Base-by-base conservation (phyloP, 345 rosid genomes). In the Anastatica hierochuntica region DNA sequence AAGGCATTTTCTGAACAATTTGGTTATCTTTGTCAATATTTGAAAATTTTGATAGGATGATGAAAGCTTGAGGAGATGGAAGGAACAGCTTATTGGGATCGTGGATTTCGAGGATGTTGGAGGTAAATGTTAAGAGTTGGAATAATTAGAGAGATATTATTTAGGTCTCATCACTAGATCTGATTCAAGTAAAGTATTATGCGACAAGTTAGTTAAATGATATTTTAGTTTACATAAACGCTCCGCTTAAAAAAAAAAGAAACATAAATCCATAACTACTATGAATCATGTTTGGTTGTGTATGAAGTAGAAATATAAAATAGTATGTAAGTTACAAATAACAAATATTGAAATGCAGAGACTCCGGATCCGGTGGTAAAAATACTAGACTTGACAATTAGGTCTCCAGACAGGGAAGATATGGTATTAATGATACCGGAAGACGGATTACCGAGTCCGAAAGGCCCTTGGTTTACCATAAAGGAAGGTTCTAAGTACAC, bases 1-100 rank as follows among this genome's bases (percentile, higher is more conserved):
- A 29, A 29, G 33, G 33, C 33, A 4, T 29, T 29, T 29, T 4
- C 7, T 29, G 7, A 3, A 4, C 10, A 7, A 29, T 29, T 29
- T n/a, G n/a, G 27, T 29, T 29, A 5, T 9, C 1, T 29, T 29
- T n/a, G n/a, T n/a, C n/a, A n/a, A n/a, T n/a, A n/a, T n/a, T n/a
- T n/a, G 1, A 51, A 44, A 66, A 66, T 7, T 45, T 43, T 42
- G 17, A 15, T 10, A 84, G 96, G 96, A 88, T 37, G 96, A 88
- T 71, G 96, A 88, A 61, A 88, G 96, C 79, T 74, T 88, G 72
- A 82, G 94, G 76, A 88, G 82, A 64, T 88, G 96, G 96, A 88
- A 88, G 64, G 94, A 88, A 63, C 96, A 88, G 40, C 96, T 88
- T 35, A 86, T 88, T 17, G 85, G 94, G 3, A 66, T 71, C 26